Evolutionary conservation across 495 filamentous ascomycete genomes (phyloP).

Genomic region (Diplogelasinospora grovesii): DNA sequence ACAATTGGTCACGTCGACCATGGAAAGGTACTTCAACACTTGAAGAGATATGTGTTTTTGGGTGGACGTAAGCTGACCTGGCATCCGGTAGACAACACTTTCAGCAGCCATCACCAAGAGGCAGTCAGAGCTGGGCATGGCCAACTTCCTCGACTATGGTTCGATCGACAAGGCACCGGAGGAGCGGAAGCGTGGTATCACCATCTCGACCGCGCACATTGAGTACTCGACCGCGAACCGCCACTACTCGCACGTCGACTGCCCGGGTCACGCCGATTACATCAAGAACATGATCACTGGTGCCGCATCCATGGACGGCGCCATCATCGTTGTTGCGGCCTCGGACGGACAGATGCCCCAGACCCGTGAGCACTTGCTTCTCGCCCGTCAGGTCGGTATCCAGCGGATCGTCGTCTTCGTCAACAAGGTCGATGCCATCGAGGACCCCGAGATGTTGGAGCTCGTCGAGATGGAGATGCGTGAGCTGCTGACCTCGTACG

Average conservation of each 20-base stretch:
- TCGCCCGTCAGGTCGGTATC: constrained; percentile 95
- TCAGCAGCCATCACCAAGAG: constrained; percentile 98
- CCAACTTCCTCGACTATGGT: constrained; percentile 92
- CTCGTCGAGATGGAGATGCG: constrained; percentile 99
- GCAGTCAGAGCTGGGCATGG: constrained; percentile 87
- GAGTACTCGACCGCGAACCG: constrained; percentile 88
- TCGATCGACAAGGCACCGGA: constrained; percentile 98
- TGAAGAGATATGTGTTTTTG: constrained; percentile 1
- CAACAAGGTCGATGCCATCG: constrained; percentile 95
- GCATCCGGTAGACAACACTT: constrained; percentile 74
- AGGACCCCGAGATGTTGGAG: constrained; percentile 99
- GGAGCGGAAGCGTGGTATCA: constrained; percentile 99
- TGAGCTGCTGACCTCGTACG: constrained; percentile 83
- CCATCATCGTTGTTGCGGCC: constrained; percentile 96
- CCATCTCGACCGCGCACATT: constrained; percentile 96
- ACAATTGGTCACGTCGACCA: constrained; percentile 99
- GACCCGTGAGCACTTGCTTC: constrained; percentile 95
- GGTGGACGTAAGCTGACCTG: neutral
- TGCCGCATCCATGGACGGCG: constrained; percentile 95
- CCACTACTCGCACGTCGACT: constrained; percentile 99
- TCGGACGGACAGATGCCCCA: constrained; percentile 99
- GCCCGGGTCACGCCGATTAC: constrained; percentile 99
- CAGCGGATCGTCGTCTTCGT: constrained; percentile 98
- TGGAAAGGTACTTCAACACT: constrained; percentile 67
- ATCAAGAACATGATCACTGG: constrained; percentile 99